phyloP scores from a whole-genome alignment of 768 basidiomycete genomes.

The Pleurotus pulmonarius region DNA sequence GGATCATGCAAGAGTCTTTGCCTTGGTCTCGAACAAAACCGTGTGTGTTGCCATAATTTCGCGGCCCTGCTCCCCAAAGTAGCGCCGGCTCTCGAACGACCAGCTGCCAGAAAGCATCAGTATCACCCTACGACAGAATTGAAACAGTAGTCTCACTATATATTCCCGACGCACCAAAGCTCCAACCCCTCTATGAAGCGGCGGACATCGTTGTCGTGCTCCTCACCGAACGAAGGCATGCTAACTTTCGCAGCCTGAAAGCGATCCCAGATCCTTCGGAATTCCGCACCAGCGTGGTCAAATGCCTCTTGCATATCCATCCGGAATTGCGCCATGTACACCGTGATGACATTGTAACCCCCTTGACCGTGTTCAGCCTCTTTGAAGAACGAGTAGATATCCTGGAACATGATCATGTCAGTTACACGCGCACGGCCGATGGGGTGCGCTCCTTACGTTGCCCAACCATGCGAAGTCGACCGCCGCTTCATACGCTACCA shows the following conservation, averaged over 20 bases:
- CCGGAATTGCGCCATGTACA: background rate
- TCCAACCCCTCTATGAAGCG: background rate
- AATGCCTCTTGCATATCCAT: background rate
- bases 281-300: background rate
- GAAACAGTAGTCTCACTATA: background rate
- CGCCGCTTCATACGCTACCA: background rate
- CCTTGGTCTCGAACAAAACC: too few relatives aligned
- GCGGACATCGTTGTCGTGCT: background rate
- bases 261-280: background rate
- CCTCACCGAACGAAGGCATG: background rate
- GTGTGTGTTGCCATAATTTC: too few relatives aligned
- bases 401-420: background rate
- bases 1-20: too few relatives aligned
- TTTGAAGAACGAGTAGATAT: background rate
- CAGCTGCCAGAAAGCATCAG: background rate
- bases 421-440: background rate
- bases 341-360: background rate
- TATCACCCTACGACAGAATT: background rate
- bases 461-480: slow-evolving; percentile 2
- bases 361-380: background rate
- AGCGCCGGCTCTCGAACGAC: background rate
- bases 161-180: background rate
- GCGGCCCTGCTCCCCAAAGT: background rate
- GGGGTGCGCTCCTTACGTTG: background rate
- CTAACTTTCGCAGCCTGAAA: background rate